Evolutionary conservation across 257 asterid species (phyloP).

Genomic region (Marsdenia floribunda): DNA sequence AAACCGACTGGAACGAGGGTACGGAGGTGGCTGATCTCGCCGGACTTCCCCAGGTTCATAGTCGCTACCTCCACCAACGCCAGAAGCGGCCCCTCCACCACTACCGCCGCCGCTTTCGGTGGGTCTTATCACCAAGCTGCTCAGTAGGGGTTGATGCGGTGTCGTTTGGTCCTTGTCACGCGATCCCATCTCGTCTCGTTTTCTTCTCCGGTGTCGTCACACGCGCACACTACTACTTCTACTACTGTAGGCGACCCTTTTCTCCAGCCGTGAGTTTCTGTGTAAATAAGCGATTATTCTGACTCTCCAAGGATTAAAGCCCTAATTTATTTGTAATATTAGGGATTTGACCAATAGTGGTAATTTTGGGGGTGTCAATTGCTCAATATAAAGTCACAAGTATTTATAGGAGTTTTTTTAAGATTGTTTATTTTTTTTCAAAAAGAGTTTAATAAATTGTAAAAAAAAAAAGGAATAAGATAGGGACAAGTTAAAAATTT

Average conservation of each 20-base stretch:
- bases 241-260: no score
- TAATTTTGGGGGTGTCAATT: background rate
- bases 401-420: no score
- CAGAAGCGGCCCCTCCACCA: slow-evolving; percentile 28
- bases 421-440: no score
- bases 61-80: slow-evolving; percentile 46
- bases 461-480: no score
- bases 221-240: background rate
- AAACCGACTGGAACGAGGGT: slow-evolving; percentile 60
- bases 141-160: slow-evolving; percentile 57
- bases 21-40: slow-evolving; percentile 59
- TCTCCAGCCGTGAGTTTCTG: background rate
- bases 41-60: slow-evolving; percentile 98
- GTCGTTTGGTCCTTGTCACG: slow-evolving; percentile 56
- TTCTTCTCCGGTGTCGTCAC: background rate
- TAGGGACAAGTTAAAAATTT: no score
- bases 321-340: background rate
- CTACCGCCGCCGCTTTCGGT: slow-evolving; percentile 45
- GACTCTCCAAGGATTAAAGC: background rate
- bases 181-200: slow-evolving; percentile 47
- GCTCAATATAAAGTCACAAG: no score
- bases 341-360: background rate
- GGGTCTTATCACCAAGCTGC: slow-evolving; percentile 85
- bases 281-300: background rate
- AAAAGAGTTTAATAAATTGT: no score